A percentile compares a stretch with the other conserved stretches of the same genome.
phyloP scores from a whole-genome alignment of 2,329 filamentous ascomycete species.

The Neurospora sp. region DNA sequence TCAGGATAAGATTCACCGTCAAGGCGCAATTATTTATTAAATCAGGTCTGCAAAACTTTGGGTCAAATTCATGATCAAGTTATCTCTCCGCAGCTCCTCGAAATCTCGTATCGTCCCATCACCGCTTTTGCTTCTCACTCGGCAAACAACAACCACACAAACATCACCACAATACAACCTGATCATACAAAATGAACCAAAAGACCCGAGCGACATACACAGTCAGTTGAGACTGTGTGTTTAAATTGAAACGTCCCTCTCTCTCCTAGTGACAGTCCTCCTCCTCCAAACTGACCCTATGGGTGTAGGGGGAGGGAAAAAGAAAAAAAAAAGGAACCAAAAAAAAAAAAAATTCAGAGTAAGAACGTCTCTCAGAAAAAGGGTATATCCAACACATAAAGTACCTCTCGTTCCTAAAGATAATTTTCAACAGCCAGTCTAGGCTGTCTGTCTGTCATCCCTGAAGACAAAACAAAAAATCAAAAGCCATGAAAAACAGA shows the following conservation, averaged over 20 bases:
- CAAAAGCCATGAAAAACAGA: too few relatives aligned
- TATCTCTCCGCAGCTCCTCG: not conserved
- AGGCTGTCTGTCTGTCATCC: not conserved
- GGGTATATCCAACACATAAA: conserved; percentile 1
- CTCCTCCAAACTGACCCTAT: not conserved
- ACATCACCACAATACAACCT: not conserved
- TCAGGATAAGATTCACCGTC: not conserved
- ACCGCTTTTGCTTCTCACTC: not conserved
- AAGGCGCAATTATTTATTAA: not conserved
- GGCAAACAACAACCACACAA: not conserved
- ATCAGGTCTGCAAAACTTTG: not conserved
- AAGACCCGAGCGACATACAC: not conserved
- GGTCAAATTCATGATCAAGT: not conserved
- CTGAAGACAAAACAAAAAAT: not conserved
- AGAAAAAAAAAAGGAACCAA: not conserved
- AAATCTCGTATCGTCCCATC: not conserved
- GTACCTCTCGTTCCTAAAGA: not conserved
- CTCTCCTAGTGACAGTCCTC: conserved; percentile 1
- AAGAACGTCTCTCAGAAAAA: not conserved
- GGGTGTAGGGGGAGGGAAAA: not conserved
- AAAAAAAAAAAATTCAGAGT: not conserved
- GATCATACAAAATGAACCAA: not conserved
- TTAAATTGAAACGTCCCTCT: not conserved
- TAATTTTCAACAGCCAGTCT: not conserved
- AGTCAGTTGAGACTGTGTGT: not conserved